Evolutionary conservation across 306 rosid genomes (phyloP), one percentile per base, ranked within the genome.

Genomic region (Dalbergia cochinchinensis): DNA sequence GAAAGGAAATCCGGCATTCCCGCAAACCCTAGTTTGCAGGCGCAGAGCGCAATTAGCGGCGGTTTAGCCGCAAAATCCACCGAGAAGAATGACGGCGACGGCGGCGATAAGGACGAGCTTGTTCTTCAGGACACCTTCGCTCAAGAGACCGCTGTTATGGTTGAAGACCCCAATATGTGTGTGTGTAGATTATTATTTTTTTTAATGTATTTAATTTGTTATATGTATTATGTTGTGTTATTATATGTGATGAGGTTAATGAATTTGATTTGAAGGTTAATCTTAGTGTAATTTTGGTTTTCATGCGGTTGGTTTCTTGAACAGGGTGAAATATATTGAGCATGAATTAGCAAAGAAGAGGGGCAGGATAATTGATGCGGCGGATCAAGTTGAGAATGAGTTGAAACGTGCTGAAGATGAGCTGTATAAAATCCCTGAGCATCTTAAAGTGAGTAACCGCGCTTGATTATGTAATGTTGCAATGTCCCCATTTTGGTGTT

Each of bases 121-220:
- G 99, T 93, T 73, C 96, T 95, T 50, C 97, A 87, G 70, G 94
- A 89, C 37, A 95, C 97, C 11, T 95, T 95, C 18, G 99, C 99
- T 77, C 98, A 95, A 87, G 99, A 95, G 80, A 89, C 98, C 11
- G 94, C 97, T 15, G 96, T 87, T 69, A 83, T 90, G 91, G 92
- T 78, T 72, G 99, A 95, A 88, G 99, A 95, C 81, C 99, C 98
- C 75, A 95, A 92, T 83, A 92, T 95, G 99, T 95, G 72, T 35
- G 88, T 62, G 72, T 68, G 4, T 1, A 4, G 8, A 48, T 11
- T 50, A 4, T n/a, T 50, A 4, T 35, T 50, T 64, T 5, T 53
- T 47, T 58, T 68, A n/a, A 7, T 44, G 34, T 50, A 13, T 11
- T 19, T 76, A 54, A 18, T 63, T 1, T 63, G 31, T 10, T 34